Conservation (phyloP, 169 alveolate genomes). For the Plasmodium blacklocki region DNA sequence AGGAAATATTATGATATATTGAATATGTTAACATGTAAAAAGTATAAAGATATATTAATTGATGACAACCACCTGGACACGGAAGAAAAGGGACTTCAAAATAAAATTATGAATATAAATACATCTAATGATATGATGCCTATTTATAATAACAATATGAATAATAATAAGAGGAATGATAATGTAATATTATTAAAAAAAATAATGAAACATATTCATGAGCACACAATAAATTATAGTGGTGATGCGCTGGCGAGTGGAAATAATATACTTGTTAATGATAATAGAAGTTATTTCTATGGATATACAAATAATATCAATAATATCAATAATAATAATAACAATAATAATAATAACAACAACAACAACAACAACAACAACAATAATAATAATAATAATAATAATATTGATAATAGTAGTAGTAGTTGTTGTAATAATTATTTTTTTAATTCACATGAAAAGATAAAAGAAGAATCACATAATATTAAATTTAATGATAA, state of each 20-base stretch:
- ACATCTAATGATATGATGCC: no score
- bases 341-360: neutral
- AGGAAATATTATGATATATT: slow-evolving; percentile 50
- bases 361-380: neutral
- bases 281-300: neutral
- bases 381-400: neutral
- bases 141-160: no score
- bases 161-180: neutral
- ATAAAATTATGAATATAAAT: neutral
- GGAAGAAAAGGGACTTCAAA: neutral
- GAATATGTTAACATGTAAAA: slow-evolving; percentile 24
- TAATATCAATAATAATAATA: neutral
- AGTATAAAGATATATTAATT: slow-evolving; percentile 31
- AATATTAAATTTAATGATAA: neutral
- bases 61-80: neutral
- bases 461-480: neutral
- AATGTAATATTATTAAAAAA: slow-evolving; percentile 13
- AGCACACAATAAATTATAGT: neutral
- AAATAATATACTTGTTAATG: neutral
- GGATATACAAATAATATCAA: neutral
- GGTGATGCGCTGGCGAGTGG: no score
- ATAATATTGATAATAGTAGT: neutral
- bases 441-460: neutral
- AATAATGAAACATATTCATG: slow-evolving; percentile 10
- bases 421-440: neutral